A percentile compares a stretch with the other conserved stretches of the same genome.
Evolutionary conservation across 2,329 filamentous ascomycete species (phyloP).

Genomic region (Monosporascus sp.): DNA sequence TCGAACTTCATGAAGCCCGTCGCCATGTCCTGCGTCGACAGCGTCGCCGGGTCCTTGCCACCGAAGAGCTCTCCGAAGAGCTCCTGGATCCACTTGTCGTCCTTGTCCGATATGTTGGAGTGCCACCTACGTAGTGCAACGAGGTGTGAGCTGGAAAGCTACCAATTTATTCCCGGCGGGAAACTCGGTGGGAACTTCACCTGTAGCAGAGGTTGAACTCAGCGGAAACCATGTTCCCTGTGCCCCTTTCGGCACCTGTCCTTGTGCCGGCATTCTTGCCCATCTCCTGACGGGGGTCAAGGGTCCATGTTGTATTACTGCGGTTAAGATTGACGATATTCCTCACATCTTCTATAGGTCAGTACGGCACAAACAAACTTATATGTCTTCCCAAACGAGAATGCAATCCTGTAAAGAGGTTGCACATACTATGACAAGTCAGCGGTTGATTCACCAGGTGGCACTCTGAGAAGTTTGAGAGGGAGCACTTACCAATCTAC

Average conservation of each 20-base stretch:
- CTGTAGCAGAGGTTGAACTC: conserved; percentile 88
- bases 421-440: too few species aligned
- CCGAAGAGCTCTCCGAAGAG: conserved; percentile 60
- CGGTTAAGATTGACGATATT: conserved; percentile 71
- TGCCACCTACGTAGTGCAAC: conserved; percentile 47
- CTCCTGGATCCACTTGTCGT: conserved; percentile 75
- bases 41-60: conserved; percentile 49
- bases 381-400: too few species aligned
- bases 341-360: conserved; percentile 47
- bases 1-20: conserved; percentile 60
- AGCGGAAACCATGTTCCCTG: conserved; percentile 77
- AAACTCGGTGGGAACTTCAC: conserved; percentile 28
- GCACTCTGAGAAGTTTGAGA: neutral
- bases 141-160: neutral
- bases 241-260: conserved; percentile 60
- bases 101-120: conserved; percentile 67
- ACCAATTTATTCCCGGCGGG: neutral
- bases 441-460: neutral
- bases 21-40: conserved; percentile 58
- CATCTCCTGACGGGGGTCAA: conserved; percentile 70
- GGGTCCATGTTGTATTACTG: conserved; percentile 71
- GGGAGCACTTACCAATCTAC: conserved; percentile 47
- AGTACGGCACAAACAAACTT: too few species aligned
- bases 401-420: neutral
- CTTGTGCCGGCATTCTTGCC: conserved; percentile 49